phyloP scores from a whole-genome alignment of 495 filamentous ascomycete species.

The Articulospora tetracladia region DNA sequence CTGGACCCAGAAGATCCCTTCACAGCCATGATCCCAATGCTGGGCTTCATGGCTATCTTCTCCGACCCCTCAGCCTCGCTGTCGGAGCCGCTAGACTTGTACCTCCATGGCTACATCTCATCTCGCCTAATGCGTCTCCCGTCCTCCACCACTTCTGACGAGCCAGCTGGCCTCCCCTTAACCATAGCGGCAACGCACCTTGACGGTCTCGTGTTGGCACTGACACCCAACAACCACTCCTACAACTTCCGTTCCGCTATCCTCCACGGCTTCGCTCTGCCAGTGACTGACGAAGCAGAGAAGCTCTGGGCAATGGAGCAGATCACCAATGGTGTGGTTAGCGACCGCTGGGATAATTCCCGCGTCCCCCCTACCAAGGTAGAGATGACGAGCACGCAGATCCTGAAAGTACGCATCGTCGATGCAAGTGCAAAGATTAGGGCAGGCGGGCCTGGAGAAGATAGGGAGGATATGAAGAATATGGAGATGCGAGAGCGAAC shows the following conservation, averaged over 20 bases:
- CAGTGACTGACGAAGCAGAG: constrained; percentile 65
- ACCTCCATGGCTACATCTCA: constrained; percentile 85
- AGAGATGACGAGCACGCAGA: constrained; percentile 74
- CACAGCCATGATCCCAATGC: constrained; percentile 81
- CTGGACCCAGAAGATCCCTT: constrained; percentile 60
- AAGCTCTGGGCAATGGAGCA: constrained; percentile 81
- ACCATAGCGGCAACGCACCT: constrained; percentile 63
- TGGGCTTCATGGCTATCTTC: constrained; percentile 80
- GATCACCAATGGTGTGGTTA: constrained; percentile 72
- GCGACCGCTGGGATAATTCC: constrained; percentile 63
- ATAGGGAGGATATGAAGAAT: constrained; percentile 61
- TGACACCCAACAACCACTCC: constrained; percentile 71
- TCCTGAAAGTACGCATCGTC: constrained; percentile 65
- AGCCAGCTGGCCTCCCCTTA: constrained; percentile 43
- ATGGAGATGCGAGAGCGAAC: constrained; percentile 54
- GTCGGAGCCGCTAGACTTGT: constrained; percentile 64
- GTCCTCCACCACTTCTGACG: constrained; percentile 2
- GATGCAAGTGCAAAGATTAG: constrained; percentile 79
- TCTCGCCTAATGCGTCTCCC: constrained; percentile 65
- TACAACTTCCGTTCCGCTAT: constrained; percentile 88
- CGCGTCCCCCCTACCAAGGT: constrained; percentile 65
- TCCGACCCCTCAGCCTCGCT: constrained; percentile 43
- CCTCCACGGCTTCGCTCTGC: constrained; percentile 68
- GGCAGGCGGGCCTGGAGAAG: constrained; percentile 64
- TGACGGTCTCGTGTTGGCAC: constrained; percentile 58